Evolutionary conservation across 306 rosid genomes (phyloP), one percentile per base, ranked within the genome.

Genomic region (Vigna unguiculata): DNA sequence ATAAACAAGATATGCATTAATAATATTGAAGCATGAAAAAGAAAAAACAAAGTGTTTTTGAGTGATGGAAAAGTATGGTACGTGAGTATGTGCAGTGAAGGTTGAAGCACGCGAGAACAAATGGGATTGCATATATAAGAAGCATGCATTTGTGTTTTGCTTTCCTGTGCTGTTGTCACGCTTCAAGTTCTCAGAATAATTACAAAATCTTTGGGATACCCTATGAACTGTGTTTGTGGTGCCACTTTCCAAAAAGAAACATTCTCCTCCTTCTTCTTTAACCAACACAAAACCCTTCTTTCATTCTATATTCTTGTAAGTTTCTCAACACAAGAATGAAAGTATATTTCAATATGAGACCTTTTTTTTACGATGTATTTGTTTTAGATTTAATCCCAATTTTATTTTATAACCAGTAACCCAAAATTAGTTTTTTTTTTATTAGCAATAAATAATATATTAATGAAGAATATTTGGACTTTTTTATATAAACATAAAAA

Each of bases 81-180:
- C 49, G 60, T 38, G 68, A 77, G 75, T 28, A 28, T 66, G 81
- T 66, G 67, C 74, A 77, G 34, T 77, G 4, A 66, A 43, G 16
- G 5, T 12, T 38, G 47, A 10, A 63, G 47, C 81, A 43, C 75
- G 81, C 67, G 81, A 66, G 75, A 22, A 32, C 10, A 77, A 16
- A 57, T 17, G 3, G 14, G 28, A 32, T 30, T 17, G 40, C 40
- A 34, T 9, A 62, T 13, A 4, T 22, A 16, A 48, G 65, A 70
- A 5, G 49, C 78, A 52, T 63, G 52, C 79, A 47, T 17, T 22
- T 20, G 0, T 4, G 17, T 61, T 52, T 64, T 51, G 73, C 66
- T 34, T 54, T 55, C 78, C 67, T 74, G 80, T 74, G 53, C 54
- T 46, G n/a, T 17, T 21, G 38, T 58, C 80, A 80, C 80, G 84